Base-by-base conservation (phyloP, 192 early-diverging fungal genomes). In the Spizellomyces sp. region DNA sequence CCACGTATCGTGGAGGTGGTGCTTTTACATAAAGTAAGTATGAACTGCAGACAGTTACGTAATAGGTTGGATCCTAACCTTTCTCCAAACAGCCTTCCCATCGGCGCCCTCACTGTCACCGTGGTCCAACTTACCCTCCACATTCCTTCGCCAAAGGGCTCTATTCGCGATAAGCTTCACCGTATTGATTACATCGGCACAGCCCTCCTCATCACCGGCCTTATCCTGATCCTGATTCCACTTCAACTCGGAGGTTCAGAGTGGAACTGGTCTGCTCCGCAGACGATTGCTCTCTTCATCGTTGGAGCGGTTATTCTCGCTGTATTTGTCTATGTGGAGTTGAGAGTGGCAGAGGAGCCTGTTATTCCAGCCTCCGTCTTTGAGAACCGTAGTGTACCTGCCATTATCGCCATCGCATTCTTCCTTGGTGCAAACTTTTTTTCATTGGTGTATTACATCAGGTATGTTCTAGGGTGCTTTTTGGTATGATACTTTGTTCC, bases 181-280 rank as follows among this genome's bases (percentile, higher is more conserved):
- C 84, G 85, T 17, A 87, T 97, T 66, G 92, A 92, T 73, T 91
- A 81, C 64, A 52, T 82, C 9, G 91, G 91, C 43, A 81, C 86
- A 7, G 22, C 80, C 8, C 48, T 88, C 0, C 70, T 94, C 45
- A 76, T 87, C 4, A 60, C 83, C 8, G 78, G 79, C 8, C 68
- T 86, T 83, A 87, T 59, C 82, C 82, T 6, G 77, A 66, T 94
- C 46, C 77, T 94, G 10, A 71, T 92, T 22, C 92, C 93, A 0
- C 79, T 92, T 48, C 87, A 84, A 45, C 87, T 86, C 74, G 94
- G 93, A 59, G 94, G 90, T 45, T 64, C 90, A 22, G 84, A 89
- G 44, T 85, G 83, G 65, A 86, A 85, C 55, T 87, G 89, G 74
- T 88, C 59, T 42, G 82, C 88, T 9, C 67, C 86, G 15, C 66